Conservation (phyloP, 768 basidiomycete species). For the Termitomyces heimii region DNA sequence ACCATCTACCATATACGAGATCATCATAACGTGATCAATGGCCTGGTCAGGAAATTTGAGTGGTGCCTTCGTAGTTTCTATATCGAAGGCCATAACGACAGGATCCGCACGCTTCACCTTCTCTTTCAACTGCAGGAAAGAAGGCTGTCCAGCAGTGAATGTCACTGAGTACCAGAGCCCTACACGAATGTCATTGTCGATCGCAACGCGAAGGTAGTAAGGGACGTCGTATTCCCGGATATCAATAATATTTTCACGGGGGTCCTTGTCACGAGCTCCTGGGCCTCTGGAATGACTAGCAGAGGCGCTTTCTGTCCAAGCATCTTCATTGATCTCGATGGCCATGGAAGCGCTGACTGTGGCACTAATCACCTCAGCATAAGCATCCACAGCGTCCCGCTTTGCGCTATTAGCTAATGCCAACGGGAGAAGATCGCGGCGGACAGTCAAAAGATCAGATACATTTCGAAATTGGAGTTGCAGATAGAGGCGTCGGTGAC, state of each 20-base stretch:
- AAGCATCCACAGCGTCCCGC: slow-evolving; percentile 93
- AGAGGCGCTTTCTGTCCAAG: slow-evolving; percentile 41
- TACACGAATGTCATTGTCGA: slow-evolving; percentile 96
- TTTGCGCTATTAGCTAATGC: slow-evolving; percentile 89
- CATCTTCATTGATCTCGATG: slow-evolving; percentile 60
- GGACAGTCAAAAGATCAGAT: slow-evolving; percentile 82
- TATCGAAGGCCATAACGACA: slow-evolving; percentile 98
- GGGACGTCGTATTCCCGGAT: slow-evolving; percentile 95
- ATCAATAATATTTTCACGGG: slow-evolving; percentile 90
- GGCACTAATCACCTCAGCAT: slow-evolving; percentile 90
- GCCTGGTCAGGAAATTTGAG: slow-evolving; percentile 96
- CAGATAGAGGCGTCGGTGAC: slow-evolving; percentile 85
- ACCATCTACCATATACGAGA: slow-evolving; percentile 99
- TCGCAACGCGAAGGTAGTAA: slow-evolving; percentile 97
- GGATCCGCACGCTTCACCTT: slow-evolving; percentile 98
- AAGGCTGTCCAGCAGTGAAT: slow-evolving; percentile 75
- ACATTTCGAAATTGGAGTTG: slow-evolving; percentile 90
- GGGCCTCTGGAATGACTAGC: slow-evolving; percentile 25
- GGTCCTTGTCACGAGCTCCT: slow-evolving; percentile 59
- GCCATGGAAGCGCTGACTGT: slow-evolving; percentile 64
- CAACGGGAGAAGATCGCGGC: slow-evolving; percentile 85
- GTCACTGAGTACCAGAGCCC: slow-evolving; percentile 96
- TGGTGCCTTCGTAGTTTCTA: slow-evolving; percentile 99
- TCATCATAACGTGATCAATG: slow-evolving; percentile 99
- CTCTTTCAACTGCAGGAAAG: slow-evolving; percentile 64